Conservation (phyloP, 2,329 filamentous ascomycete species). For the Tothia fuscella region DNA sequence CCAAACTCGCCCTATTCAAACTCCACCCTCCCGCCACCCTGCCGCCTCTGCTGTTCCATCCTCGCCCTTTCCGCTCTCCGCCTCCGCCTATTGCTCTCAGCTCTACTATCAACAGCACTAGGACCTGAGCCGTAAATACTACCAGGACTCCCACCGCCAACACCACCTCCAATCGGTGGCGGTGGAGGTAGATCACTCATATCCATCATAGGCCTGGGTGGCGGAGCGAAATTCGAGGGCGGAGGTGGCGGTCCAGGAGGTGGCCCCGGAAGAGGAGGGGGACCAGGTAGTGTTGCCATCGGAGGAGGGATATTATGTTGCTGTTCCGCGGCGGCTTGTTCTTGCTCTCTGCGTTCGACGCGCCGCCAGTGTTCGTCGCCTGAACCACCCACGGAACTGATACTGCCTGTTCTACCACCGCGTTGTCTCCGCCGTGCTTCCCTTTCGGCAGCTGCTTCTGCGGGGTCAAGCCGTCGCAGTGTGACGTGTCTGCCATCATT, state of each 20-base stretch:
- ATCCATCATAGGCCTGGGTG: slow-evolving; percentile 1
- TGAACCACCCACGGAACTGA: slow-evolving; percentile 26
- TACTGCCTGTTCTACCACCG: slow-evolving; percentile 26
- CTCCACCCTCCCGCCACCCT: slow-evolving; percentile 1
- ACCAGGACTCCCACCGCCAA: slow-evolving; percentile 25
- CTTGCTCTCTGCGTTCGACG: slow-evolving; percentile 23
- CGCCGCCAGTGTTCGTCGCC: slow-evolving; percentile 29
- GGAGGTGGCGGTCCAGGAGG: slow-evolving; percentile 18
- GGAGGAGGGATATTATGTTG: slow-evolving; percentile 18
- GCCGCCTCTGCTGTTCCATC: neutral
- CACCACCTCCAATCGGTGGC: slow-evolving; percentile 19
- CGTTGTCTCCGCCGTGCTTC: slow-evolving; percentile 38
- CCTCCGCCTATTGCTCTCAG: slow-evolving; percentile 27
- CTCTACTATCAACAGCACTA: slow-evolving; percentile 27
- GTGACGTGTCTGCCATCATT: slow-evolving; percentile 52
- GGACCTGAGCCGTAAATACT: slow-evolving; percentile 21
- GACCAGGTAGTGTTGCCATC: slow-evolving; percentile 17
- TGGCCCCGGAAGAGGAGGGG: slow-evolving; percentile 19
- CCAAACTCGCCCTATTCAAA: no score
- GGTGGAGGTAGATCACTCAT: slow-evolving; percentile 19
- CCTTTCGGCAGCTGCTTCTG: slow-evolving; percentile 49
- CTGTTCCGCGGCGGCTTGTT: slow-evolving; percentile 9
- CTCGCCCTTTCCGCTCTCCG: slow-evolving; percentile 28
- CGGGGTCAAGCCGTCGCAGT: slow-evolving; percentile 46
- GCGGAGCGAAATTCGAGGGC: slow-evolving; percentile 8